Percentiles rank a stretch among this genome's conserved stretches.
phyloP scores from a whole-genome alignment of 2,329 filamentous ascomycete genomes.

The Beauveria medogensis region DNA sequence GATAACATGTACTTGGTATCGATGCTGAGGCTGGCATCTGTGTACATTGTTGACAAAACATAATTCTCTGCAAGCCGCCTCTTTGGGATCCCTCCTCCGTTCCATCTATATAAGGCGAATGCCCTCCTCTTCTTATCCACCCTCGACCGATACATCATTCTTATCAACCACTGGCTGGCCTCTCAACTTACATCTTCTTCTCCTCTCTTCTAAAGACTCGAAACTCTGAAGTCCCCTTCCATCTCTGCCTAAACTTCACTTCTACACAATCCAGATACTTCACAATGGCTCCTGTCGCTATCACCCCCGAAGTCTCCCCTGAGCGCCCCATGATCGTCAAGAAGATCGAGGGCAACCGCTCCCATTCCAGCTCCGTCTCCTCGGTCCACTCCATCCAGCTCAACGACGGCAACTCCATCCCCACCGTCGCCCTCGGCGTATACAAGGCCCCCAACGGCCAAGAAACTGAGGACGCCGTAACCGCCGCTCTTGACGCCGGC shows the following conservation, averaged over 20 bases:
- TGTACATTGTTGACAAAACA: slow-evolving; percentile 4
- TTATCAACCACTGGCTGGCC: neutral
- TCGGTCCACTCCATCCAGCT: slow-evolving; percentile 44
- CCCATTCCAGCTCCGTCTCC: slow-evolving; percentile 20
- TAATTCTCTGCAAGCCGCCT: neutral
- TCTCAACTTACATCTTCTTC: neutral
- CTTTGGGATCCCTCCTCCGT: neutral
- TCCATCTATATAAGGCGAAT: slow-evolving; percentile 8
- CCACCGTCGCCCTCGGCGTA: slow-evolving; percentile 40
- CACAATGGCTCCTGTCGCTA: slow-evolving; percentile 29
- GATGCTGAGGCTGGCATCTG: slow-evolving; percentile 3
- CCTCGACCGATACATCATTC: neutral
- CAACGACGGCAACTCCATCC: slow-evolving; percentile 64
- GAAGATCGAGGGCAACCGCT: slow-evolving; percentile 20
- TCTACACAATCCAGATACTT: slow-evolving; percentile 2
- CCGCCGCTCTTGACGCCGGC: slow-evolving; percentile 49
- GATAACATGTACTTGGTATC: slow-evolving; percentile 9
- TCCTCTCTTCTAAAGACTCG: neutral
- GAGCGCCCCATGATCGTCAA: slow-evolving; percentile 23
- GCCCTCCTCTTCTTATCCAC: neutral
- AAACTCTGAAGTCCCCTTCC: too few species aligned
- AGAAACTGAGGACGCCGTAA: slow-evolving; percentile 54
- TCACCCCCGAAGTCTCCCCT: slow-evolving; percentile 26
- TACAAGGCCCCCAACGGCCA: slow-evolving; percentile 39
- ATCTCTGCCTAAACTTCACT: neutral